Evolutionary conservation across 352 stramenopile genomes (phyloP), one percentile per base, ranked within the genome.

Genomic region (Phytophthora pinifolia): DNA sequence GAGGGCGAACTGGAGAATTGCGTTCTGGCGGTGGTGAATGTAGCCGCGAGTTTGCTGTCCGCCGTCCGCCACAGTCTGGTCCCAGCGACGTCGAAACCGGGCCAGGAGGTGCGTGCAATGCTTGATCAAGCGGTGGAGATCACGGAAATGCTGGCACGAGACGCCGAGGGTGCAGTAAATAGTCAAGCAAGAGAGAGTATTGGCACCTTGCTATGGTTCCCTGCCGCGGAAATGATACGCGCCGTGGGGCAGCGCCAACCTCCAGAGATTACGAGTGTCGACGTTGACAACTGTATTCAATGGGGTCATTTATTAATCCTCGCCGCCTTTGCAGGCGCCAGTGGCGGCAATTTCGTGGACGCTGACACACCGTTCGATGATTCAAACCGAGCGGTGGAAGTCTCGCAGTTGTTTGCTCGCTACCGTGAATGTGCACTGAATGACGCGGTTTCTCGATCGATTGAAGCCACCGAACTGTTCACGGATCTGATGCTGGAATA

Each of bases 401-500:
- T 69, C 9, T 56, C 56, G 12, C 64, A 65, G 36, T 46, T 86
- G 1, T 64, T 88, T 14, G 45, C 50, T 25, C 65, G 76, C 3
- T 86, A 66, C 25, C 58, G 72, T 25, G 56, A 61, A 14, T 83
- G 74, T 38, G 60, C 56, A 1, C 34, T 61, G 9, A 34, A 43
- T 36, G 57, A 67, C 12, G 42, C 58, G 3, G 13, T 67, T 20
- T 63, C 50, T 1, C 35, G 36, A 4, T 67, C 33, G 10, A 32
- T 35, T 9, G 47, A 67, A 44, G 20, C 33, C 12, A 41, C 9
- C 32, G 33, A 52, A 18, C 7, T 83, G 22, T 75, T 85, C 12
- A 46, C 70, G 3, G 76, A 89, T 47, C 49, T 74, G 13, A 39
- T 86, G 29, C 51, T 89, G 36, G 56, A 52, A 9, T 46, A 65